phyloP scores from a whole-genome alignment of 768 basidiomycete genomes.

The Leucocoprinus birnbaumii region DNA sequence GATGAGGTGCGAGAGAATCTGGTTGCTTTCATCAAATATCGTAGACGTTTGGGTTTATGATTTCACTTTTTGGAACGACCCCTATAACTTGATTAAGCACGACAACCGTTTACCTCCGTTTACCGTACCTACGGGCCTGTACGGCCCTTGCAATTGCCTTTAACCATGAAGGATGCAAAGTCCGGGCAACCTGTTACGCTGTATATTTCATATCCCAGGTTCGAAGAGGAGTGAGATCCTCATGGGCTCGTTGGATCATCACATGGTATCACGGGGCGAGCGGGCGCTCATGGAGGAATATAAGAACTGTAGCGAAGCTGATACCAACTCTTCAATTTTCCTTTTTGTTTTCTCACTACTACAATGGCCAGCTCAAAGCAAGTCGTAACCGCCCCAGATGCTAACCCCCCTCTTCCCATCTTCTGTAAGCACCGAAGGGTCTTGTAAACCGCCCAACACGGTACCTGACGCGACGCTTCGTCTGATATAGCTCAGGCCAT shows the following conservation, averaged over 20 bases:
- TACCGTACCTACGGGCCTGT: no score
- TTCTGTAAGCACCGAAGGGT: constrained; percentile 33
- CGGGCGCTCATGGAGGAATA: no score
- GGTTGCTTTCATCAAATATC: constrained; percentile 72
- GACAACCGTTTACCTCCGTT: not conserved
- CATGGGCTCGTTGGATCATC: not conserved
- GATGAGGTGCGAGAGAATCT: constrained; percentile 79
- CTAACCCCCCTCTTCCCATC: constrained; percentile 30
- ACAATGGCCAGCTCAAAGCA: constrained; percentile 15
- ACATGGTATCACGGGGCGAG: not conserved
- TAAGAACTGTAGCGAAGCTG: no score
- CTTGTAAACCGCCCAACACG: no score
- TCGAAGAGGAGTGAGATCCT: no score
- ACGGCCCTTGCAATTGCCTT: not conserved
- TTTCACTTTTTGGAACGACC: not conserved
- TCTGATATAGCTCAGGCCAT: constrained; percentile 35
- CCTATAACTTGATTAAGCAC: no score
- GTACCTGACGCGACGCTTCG: no score
- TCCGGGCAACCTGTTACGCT: no score
- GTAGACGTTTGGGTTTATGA: constrained; percentile 50
- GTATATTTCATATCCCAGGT: no score
- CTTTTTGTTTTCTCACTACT: not conserved
- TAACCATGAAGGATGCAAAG: no score
- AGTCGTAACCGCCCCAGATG: constrained; percentile 27
- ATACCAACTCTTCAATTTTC: no score